Evolutionary conservation across 768 basidiomycete genomes (phyloP).

Genomic region (Phaeotremella skinneri): DNA sequence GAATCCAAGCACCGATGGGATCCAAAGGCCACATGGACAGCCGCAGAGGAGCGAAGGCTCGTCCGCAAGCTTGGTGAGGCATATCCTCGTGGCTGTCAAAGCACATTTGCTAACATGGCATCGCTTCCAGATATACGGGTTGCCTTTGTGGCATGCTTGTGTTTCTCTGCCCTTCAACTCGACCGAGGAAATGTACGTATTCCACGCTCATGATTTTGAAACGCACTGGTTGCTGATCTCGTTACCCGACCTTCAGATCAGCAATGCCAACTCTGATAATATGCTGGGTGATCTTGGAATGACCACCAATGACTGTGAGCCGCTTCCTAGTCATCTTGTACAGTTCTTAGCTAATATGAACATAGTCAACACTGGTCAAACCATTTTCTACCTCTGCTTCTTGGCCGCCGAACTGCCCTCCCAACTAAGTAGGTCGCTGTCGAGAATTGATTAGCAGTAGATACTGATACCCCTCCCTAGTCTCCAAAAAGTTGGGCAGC

Average conservation of each 20-base stretch:
- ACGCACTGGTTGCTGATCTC: background rate
- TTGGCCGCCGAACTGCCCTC: slow-evolving; percentile 33
- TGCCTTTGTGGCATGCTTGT: slow-evolving; percentile 23
- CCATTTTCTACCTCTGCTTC: slow-evolving; percentile 36
- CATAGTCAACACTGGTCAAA: slow-evolving; percentile 24
- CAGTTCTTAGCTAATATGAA: background rate
- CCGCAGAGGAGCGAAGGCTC: slow-evolving; percentile 27
- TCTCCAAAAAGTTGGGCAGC: slow-evolving; percentile 33
- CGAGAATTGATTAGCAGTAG: too few species aligned
- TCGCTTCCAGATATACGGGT: slow-evolving; percentile 8
- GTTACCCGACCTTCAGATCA: slow-evolving; percentile 20
- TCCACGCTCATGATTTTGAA: background rate
- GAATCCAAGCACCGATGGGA: slow-evolving; percentile 38
- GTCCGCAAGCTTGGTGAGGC: slow-evolving; percentile 22
- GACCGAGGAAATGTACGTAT: slow-evolving; percentile 33
- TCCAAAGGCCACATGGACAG: slow-evolving; percentile 32
- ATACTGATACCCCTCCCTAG: slow-evolving; percentile 3
- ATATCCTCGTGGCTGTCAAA: background rate
- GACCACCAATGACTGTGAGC: slow-evolving; percentile 34
- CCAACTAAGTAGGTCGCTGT: slow-evolving; percentile 17
- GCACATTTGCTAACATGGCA: background rate
- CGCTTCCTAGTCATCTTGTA: background rate
- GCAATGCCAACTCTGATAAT: slow-evolving; percentile 33
- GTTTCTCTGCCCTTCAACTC: slow-evolving; percentile 31
- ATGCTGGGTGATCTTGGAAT: slow-evolving; percentile 31